phyloP scores from a whole-genome alignment of 2,329 filamentous ascomycete genomes.

The Cladophialophora bantiana region DNA sequence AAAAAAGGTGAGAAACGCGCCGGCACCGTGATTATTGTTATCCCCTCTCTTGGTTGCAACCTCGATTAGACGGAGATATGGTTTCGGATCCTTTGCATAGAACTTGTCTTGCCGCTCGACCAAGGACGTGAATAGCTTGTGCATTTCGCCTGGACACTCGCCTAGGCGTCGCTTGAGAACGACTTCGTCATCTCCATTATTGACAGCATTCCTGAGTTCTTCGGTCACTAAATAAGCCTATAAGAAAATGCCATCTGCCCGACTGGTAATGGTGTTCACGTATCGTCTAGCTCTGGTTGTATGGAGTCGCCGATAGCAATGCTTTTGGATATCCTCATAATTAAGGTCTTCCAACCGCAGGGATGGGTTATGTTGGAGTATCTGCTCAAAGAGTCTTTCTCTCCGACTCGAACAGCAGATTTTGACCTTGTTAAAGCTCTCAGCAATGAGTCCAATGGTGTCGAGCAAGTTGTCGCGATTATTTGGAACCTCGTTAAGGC shows the following conservation, averaged over 20 bases:
- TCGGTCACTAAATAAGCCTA: constrained; percentile 16
- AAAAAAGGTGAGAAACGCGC: neutral
- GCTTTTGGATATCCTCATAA: constrained; percentile 7
- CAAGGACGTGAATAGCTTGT: constrained; percentile 15
- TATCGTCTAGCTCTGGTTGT: constrained; percentile 3
- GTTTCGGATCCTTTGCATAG: constrained; percentile 28
- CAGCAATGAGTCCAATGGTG: neutral
- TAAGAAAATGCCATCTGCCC: constrained; percentile 21
- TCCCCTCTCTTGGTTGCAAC: neutral
- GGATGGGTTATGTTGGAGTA: neutral
- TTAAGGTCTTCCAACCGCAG: constrained; percentile 22
- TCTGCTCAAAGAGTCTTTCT: constrained; percentile 9
- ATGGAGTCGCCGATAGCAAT: constrained; percentile 10
- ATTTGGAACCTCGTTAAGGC: constrained; percentile 18
- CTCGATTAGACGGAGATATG: constrained; percentile 14
- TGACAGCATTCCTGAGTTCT: neutral
- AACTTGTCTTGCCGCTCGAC: constrained; percentile 26
- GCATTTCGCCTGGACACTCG: constrained; percentile 18
- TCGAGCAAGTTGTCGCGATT: constrained; percentile 10
- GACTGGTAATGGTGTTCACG: neutral
- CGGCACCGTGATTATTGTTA: constrained; percentile 9
- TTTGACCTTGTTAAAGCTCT: constrained; percentile 7
- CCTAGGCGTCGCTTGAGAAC: constrained; percentile 17
- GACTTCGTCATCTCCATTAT: constrained; percentile 11
- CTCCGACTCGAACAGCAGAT: constrained; percentile 22